phyloP scores from a whole-genome alignment of 2,329 filamentous ascomycete genomes.

The Cryphonectria naterciae region DNA sequence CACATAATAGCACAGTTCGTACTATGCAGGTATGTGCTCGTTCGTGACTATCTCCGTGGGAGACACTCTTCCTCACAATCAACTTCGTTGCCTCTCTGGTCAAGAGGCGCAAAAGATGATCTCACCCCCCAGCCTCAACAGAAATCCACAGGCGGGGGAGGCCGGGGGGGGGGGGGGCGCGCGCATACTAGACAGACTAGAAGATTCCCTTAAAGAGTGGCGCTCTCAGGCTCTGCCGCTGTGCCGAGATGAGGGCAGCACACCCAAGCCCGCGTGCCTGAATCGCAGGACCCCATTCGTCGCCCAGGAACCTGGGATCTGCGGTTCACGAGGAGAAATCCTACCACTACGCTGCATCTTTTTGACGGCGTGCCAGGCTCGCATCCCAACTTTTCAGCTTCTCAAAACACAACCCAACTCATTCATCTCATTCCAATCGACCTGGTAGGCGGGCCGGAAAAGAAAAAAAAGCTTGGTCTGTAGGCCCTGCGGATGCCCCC shows the following conservation, averaged over 20 bases:
- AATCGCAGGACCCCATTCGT: neutral
- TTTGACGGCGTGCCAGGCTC: neutral
- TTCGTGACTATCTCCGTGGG: neutral
- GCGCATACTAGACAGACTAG: no score
- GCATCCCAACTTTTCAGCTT: neutral
- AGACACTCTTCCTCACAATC: neutral
- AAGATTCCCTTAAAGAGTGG: neutral
- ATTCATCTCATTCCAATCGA: neutral
- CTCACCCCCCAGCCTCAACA: neutral
- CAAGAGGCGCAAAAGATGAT: neutral
- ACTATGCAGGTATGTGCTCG: neutral
- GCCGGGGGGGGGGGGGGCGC: no score
- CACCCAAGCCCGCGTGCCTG: neutral
- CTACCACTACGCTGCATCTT: neutral
- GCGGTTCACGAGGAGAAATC: neutral
- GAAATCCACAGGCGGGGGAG: no score
- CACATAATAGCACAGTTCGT: neutral
- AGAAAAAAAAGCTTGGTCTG: neutral
- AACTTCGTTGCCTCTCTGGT: neutral
- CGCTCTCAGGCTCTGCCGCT: neutral
- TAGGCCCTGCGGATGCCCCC: neutral
- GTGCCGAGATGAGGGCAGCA: neutral
- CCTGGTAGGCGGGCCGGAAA: neutral
- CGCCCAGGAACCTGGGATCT: neutral
- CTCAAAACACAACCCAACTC: no score